Conservation (phyloP, 2,329 filamentous ascomycete genomes). For the Sphaerulina vaccinii region DNA sequence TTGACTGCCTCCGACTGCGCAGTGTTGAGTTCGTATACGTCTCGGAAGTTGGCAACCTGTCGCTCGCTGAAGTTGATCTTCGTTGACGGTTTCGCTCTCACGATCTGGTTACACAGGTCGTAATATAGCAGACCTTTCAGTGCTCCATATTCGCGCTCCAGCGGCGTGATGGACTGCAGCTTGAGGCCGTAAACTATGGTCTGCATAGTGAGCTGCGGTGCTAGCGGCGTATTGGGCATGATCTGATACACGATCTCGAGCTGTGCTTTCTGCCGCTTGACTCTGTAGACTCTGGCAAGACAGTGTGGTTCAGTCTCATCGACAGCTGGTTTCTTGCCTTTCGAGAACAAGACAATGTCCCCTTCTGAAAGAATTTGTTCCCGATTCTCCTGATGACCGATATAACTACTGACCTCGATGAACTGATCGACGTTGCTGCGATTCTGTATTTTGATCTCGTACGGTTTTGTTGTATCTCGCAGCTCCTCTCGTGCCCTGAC, state of each 20-base stretch:
- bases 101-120: constrained; percentile 88
- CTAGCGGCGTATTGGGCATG: constrained; percentile 51
- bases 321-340: constrained; percentile 66
- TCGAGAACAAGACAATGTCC: constrained; percentile 85
- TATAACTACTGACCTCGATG: constrained; percentile 82
- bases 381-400: constrained; percentile 68
- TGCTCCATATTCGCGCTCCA: constrained; percentile 93
- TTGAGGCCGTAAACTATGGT: constrained; percentile 72
- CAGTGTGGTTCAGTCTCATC: constrained; percentile 71
- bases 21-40: constrained; percentile 78
- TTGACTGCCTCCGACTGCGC: constrained; percentile 90
- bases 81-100: constrained; percentile 84
- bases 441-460: constrained; percentile 83
- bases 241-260: constrained; percentile 86
- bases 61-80: constrained; percentile 77
- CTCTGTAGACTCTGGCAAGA: constrained; percentile 77
- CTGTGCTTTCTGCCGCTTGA: constrained; percentile 74
- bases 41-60: constrained; percentile 65
- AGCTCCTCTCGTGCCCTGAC: constrained; percentile 81
- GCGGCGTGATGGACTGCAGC: constrained; percentile 87
- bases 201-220: constrained; percentile 60
- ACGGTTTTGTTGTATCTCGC: constrained; percentile 66
- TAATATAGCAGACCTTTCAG: constrained; percentile 91
- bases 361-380: constrained; percentile 75
- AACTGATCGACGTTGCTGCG: constrained; percentile 90